These are phyloP conservation scores for Paracorniculantispora psalliotae DNA, from an alignment of 2,329 filamentous ascomycete species.

Conservation along the genomic window DNA sequence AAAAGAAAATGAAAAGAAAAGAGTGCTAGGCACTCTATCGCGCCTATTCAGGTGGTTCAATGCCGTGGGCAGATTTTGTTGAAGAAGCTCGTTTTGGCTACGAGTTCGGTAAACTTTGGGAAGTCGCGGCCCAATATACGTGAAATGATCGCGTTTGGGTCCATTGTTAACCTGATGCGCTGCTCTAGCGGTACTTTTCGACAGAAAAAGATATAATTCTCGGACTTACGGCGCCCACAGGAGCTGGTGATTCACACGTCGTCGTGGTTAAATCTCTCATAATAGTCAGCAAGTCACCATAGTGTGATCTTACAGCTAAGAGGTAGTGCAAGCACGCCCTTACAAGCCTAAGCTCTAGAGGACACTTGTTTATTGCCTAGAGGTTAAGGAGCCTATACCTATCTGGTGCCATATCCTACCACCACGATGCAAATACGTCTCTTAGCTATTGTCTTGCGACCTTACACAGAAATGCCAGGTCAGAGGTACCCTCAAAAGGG, in stretches of 20 bases:
- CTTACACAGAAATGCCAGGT: slow-evolving; percentile 7
- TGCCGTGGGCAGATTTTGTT: neutral
- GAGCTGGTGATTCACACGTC: neutral
- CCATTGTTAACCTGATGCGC: neutral
- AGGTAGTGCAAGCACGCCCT: neutral
- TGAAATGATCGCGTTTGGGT: neutral
- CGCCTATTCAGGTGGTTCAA: neutral
- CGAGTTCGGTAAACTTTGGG: neutral
- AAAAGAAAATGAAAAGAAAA: neutral
- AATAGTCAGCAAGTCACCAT: neutral
- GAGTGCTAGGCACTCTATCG: neutral
- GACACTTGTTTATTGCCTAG: slow-evolving; percentile 1
- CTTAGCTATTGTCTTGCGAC: slow-evolving; percentile 6
- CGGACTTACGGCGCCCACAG: neutral
- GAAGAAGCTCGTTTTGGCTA: neutral
- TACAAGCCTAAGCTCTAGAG: slow-evolving; percentile 10
- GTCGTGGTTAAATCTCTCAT: neutral
- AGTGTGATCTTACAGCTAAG: neutral
- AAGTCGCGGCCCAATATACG: neutral
- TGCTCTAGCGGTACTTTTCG: slow-evolving; percentile 8
- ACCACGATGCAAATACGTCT: slow-evolving; percentile 9
- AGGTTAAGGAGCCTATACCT: slow-evolving; percentile 7
- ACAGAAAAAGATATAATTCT: slow-evolving; percentile 14
- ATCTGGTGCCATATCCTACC: slow-evolving; percentile 2
- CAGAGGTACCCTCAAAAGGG: slow-evolving; percentile 2